A percentile compares a stretch with the other conserved stretches of the same genome.
Conservation (phyloP, 139 green algal species). For the Haematococcus sp. region DNA sequence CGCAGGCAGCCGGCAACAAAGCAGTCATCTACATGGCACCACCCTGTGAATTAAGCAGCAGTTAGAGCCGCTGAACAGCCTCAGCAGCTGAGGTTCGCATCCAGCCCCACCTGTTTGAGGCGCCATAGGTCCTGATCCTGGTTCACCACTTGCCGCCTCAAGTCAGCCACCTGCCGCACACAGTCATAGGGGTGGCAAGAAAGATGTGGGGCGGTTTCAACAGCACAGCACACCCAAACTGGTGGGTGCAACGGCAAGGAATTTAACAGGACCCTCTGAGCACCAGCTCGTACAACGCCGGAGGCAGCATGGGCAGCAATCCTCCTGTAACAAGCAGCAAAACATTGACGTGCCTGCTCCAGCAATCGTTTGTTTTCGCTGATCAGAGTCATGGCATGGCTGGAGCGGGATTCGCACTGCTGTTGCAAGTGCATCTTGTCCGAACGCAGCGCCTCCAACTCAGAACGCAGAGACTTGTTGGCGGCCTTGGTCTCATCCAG, state of each 20-base stretch:
- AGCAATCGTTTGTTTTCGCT: constrained; percentile 44
- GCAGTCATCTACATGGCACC: not conserved
- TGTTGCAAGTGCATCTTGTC: constrained; percentile 37
- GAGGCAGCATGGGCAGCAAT: too few relatives aligned
- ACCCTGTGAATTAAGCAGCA: not conserved
- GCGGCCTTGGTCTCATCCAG: constrained; percentile 19
- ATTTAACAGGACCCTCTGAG: not conserved
- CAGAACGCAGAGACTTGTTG: constrained; percentile 23
- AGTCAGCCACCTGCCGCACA: constrained; percentile 13
- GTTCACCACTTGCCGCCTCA: constrained; percentile 9
- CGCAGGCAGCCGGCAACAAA: too few relatives aligned
- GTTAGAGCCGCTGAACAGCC: not conserved
- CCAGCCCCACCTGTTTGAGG: constrained; percentile 12
- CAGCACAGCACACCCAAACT: too few relatives aligned
- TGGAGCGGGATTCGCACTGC: constrained; percentile 38
- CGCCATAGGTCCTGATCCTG: constrained; percentile 13
- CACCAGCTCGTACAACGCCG: too few relatives aligned
- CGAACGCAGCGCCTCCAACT: constrained; percentile 19
- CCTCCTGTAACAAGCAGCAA: not conserved
- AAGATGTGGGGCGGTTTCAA: not conserved
- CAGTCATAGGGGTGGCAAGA: not conserved
- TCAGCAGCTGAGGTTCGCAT: not conserved
- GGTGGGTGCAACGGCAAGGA: not conserved
- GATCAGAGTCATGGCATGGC: constrained; percentile 52
- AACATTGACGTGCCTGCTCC: constrained; percentile 26